Conservation (phyloP, 2,329 filamentous ascomycete genomes). For the Pseudocercospora crystallina region DNA sequence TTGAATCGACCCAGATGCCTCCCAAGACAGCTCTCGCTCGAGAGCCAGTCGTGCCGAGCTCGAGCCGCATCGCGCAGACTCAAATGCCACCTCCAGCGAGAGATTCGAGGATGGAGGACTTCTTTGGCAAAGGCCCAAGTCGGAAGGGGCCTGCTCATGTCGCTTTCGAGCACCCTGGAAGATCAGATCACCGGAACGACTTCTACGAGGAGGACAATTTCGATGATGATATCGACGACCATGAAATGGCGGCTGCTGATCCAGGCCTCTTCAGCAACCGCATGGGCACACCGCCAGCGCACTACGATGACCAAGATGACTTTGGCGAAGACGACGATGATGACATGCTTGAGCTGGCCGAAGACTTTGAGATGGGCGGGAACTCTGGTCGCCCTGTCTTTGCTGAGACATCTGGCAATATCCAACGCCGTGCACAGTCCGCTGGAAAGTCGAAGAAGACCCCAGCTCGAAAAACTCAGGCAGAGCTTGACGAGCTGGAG, state of each 20-base stretch:
- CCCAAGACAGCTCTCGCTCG: neutral
- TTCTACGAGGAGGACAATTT: slow-evolving; percentile 12
- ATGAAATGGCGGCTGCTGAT: slow-evolving; percentile 26
- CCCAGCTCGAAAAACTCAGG: slow-evolving; percentile 16
- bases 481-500: slow-evolving; percentile 26
- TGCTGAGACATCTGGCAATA: slow-evolving; percentile 32
- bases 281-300: slow-evolving; percentile 39
- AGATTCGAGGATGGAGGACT: too few species aligned
- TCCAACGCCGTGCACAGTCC: slow-evolving; percentile 17
- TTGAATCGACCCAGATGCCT: slow-evolving; percentile 32
- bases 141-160: neutral
- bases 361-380: slow-evolving; percentile 43
- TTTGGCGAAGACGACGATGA: slow-evolving; percentile 38
- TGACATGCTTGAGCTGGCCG: slow-evolving; percentile 44
- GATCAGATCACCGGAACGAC: slow-evolving; percentile 1
- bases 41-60: slow-evolving; percentile 22
- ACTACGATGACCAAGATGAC: slow-evolving; percentile 29
- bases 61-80: slow-evolving; percentile 35
- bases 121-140: neutral
- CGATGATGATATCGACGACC: slow-evolving; percentile 24
- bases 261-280: slow-evolving; percentile 37
- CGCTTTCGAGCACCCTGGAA: slow-evolving; percentile 1
- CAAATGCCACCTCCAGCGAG: slow-evolving; percentile 23
- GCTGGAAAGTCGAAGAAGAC: slow-evolving; percentile 35
- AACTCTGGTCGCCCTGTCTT: slow-evolving; percentile 30